Percentiles rank a stretch among this genome's conserved stretches.
Evolutionary conservation across 306 rosid genomes (phyloP).

Genomic region (Quercus wislizeni): DNA sequence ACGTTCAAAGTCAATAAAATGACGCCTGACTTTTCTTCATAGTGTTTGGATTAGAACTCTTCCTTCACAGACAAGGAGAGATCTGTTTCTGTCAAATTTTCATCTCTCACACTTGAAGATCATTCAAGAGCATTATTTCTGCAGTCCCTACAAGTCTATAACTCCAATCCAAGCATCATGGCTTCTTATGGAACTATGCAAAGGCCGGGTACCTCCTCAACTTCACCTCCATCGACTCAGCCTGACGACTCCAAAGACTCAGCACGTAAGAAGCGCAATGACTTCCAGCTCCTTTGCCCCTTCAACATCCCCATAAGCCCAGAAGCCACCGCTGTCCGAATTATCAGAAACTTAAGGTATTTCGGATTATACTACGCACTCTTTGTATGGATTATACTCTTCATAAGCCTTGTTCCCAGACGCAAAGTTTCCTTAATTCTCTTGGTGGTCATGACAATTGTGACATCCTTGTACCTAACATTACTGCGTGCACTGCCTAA

Average conservation of each 20-base stretch:
- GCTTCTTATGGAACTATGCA: slow-evolving; percentile 46
- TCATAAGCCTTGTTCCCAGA: slow-evolving; percentile 49
- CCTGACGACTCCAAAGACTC: slow-evolving; percentile 31
- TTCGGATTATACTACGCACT: slow-evolving; percentile 44
- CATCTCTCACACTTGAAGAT: neutral
- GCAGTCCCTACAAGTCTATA: neutral
- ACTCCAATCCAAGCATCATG: slow-evolving; percentile 19
- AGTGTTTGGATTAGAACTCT: neutral
- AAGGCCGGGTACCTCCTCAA: slow-evolving; percentile 33
- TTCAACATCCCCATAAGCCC: slow-evolving; percentile 47
- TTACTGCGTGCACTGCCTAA: slow-evolving; percentile 38
- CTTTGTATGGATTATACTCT: slow-evolving; percentile 65
- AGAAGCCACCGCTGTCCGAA: slow-evolving; percentile 44
- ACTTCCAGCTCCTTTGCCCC: slow-evolving; percentile 32
- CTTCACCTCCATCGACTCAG: slow-evolving; percentile 5
- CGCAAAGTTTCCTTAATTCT: slow-evolving; percentile 48
- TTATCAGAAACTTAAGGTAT: slow-evolving; percentile 35
- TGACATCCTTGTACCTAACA: slow-evolving; percentile 36
- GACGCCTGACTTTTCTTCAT: neutral
- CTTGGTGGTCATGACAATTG: slow-evolving; percentile 45
- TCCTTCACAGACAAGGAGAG: neutral
- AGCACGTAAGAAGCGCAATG: slow-evolving; percentile 12
- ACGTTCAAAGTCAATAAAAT: neutral
- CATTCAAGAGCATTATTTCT: neutral
- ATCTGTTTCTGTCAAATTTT: neutral